A percentile compares a stretch with the other conserved stretches of the same genome.
Conservation (phyloP, 2,329 filamentous ascomycete genomes). For the Pezicula carpinea region DNA sequence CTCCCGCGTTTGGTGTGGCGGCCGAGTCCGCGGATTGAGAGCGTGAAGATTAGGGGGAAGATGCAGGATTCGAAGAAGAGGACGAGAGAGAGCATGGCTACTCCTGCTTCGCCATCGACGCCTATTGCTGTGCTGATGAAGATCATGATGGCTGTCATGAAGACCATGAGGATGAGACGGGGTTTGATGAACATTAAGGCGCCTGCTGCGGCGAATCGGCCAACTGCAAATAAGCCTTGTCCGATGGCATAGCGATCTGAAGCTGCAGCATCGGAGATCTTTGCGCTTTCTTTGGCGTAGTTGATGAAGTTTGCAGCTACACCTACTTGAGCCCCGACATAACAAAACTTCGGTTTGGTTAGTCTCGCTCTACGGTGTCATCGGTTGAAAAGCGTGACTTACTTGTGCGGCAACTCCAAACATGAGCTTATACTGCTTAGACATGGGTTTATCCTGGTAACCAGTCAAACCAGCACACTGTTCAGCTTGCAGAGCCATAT, state of each 20-base stretch:
- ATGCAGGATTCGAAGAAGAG: constrained; percentile 79
- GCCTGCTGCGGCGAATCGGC: constrained; percentile 61
- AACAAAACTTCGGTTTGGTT: constrained; percentile 50
- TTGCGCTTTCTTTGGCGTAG: constrained; percentile 53
- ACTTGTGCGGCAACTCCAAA: constrained; percentile 66
- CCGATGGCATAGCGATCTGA: constrained; percentile 68
- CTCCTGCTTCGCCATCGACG: constrained; percentile 38
- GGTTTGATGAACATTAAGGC: constrained; percentile 59
- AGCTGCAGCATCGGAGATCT: constrained; percentile 45
- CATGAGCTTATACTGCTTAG: constrained; percentile 69
- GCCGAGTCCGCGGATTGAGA: constrained; percentile 70
- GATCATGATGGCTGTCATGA: constrained; percentile 58
- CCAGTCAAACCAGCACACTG: constrained; percentile 28
- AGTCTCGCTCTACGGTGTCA: no score
- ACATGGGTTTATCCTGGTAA: constrained; percentile 55
- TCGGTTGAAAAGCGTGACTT: no score
- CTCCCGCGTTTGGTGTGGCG: constrained; percentile 72
- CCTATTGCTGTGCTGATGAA: constrained; percentile 51
- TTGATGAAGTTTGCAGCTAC: constrained; percentile 68
- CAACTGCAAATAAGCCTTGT: constrained; percentile 66
- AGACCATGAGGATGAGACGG: constrained; percentile 62
- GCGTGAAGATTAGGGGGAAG: constrained; percentile 74
- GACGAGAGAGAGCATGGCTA: constrained; percentile 61
- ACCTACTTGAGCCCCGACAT: constrained; percentile 65
- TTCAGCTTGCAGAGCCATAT: constrained; percentile 42